Evolutionary conservation across 306 rosid genomes (phyloP), one percentile per base, ranked within the genome.

Genomic region (Erythrophleum fordii): DNA sequence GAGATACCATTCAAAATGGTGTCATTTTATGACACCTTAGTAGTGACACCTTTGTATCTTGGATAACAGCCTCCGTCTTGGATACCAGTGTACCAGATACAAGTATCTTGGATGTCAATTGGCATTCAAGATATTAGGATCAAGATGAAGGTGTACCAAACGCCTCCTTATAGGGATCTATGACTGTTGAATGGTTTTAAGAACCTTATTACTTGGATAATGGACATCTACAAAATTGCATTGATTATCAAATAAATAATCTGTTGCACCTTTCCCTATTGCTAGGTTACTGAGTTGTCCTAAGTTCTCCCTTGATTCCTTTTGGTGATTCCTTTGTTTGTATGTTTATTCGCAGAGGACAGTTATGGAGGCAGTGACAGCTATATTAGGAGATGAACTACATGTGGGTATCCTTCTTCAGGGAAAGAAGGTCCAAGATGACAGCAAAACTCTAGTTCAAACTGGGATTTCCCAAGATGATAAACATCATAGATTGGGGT

Each of bases 351-450:
- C 78, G 77, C 68, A 88, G 92, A 90, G 89, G 76, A 76, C 86
- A 35, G 92, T 92, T 10, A 87, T 88, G 92, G 94, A 92, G 81
- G 92, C 97, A 16, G 87, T 90, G 85, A 85, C 90, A 17, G 28
- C 89, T 71, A 83, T 90, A 58, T 90, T 90, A 3, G 97, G 92
- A 80, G 94, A 92, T 31, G 97, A 92, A 78, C 79, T 92, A 22
- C 94, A 84, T 68, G 91, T 92, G n/a, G 92, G 97, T n/a, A 88
- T 92, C 45, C 84, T 92, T 76, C 86, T 90, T 53, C 92, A 87
- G 77, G 97, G 97, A 25, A 92, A 92, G 81, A 90, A 90, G 90
- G 84, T 92, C 53, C 84, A 86, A 78, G 97, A 92, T 71, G 94
- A 92, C 77, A 82, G 44, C 79, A 90, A 92, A 85, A 92, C 92